A percentile compares a stretch with the other conserved stretches of the same genome.
Conservation (phyloP, 495 filamentous ascomycete species). For the Aspergillus haitiensis region DNA sequence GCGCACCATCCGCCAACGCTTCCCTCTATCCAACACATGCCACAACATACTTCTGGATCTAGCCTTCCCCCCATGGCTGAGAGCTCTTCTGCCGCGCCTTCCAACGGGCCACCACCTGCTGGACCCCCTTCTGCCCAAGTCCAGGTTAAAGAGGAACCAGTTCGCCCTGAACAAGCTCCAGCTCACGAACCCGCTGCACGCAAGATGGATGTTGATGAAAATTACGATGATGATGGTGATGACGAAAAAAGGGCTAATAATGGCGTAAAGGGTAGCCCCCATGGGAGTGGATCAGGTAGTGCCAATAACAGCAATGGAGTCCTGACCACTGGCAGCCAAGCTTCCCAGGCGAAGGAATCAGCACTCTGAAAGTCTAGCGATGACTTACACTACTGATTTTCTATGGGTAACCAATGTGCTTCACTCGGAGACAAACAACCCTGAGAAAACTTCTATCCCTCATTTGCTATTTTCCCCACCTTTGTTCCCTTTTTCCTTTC, state of each 20-base stretch:
- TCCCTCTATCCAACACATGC: conserved; percentile 71
- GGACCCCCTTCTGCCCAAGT: conserved; percentile 46
- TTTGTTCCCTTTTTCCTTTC: conserved; percentile 12
- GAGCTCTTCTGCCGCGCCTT: conserved; percentile 51
- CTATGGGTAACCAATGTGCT: not conserved
- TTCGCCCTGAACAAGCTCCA: conserved; percentile 56
- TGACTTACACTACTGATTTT: not conserved
- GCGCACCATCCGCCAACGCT: conserved; percentile 81
- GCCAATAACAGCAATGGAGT: conserved; percentile 33
- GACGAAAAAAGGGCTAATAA: conserved; percentile 68
- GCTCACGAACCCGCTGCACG: conserved; percentile 78
- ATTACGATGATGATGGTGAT: conserved; percentile 85
- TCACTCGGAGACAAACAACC: conserved; percentile 6
- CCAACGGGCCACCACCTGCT: conserved; percentile 61
- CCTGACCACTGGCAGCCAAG: conserved; percentile 30
- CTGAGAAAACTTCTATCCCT: conserved; percentile 17
- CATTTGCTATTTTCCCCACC: conserved; percentile 12
- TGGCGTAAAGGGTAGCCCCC: conserved; percentile 44
- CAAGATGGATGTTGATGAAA: conserved; percentile 96
- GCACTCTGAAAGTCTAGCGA: conserved; percentile 26
- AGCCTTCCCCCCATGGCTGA: conserved; percentile 58
- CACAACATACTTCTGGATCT: conserved; percentile 51
- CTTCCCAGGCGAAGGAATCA: conserved; percentile 41
- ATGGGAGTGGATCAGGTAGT: conserved; percentile 39
- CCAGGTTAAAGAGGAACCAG: conserved; percentile 47